Percentiles rank a stretch among this genome's conserved stretches.
Conservation (phyloP, 495 filamentous ascomycete species). For the Friedmanniomyces endolithicus region DNA sequence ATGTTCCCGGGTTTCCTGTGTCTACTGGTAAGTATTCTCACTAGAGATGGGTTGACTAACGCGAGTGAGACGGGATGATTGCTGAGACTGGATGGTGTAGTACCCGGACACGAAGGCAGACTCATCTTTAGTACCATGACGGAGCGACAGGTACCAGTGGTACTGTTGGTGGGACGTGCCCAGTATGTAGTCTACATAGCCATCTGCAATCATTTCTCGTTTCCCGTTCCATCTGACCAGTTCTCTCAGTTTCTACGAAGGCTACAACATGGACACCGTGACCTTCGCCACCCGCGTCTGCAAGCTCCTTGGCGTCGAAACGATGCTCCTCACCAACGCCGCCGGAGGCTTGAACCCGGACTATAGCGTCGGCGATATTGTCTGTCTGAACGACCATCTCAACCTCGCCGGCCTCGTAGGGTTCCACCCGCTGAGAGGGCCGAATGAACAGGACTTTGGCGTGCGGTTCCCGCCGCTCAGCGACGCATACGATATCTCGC, state of each 20-base stretch:
- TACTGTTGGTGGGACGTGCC: constrained; percentile 60
- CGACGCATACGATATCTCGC: constrained; percentile 62
- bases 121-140: constrained; percentile 58
- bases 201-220: not conserved
- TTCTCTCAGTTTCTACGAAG: constrained; percentile 58
- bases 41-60: too few relatives aligned
- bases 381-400: constrained; percentile 63
- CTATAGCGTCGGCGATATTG: constrained; percentile 60
- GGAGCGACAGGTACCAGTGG: constrained; percentile 41
- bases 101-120: constrained; percentile 61
- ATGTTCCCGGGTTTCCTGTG: constrained; percentile 54
- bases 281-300: constrained; percentile 63
- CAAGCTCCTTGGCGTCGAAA: constrained; percentile 52
- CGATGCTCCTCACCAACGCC: constrained; percentile 62
- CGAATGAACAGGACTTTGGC: constrained; percentile 57
- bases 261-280: constrained; percentile 53
- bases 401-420: constrained; percentile 63
- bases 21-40: constrained; percentile 42
- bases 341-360: constrained; percentile 59
- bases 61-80: too few relatives aligned
- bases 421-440: constrained; percentile 56
- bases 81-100: constrained; percentile 26
- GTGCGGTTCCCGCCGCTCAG: constrained; percentile 59
- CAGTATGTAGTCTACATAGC: constrained; percentile 45
- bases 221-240: not conserved